Conservation (phyloP, 257 asterid species). For the Primulina huaijiensis region DNA sequence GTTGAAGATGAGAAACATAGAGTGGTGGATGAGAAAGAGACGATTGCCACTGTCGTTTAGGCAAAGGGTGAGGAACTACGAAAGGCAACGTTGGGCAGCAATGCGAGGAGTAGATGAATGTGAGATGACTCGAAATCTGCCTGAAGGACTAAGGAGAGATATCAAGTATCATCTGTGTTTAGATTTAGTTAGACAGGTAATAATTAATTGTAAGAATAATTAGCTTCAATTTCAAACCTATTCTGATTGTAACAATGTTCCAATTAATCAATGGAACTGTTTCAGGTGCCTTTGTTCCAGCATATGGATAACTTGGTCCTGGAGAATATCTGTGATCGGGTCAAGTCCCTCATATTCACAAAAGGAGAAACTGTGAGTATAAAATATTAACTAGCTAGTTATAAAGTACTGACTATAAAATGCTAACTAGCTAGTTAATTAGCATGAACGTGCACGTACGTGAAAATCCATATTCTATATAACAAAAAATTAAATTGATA, state of each 20-base stretch:
- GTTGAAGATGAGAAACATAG: constrained; percentile 88
- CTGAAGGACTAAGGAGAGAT: constrained; percentile 87
- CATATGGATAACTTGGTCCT: constrained; percentile 93
- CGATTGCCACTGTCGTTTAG: constrained; percentile 53
- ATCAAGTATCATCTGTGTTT: constrained; percentile 91
- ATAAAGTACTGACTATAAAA: too few species aligned
- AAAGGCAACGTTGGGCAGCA: constrained; percentile 93
- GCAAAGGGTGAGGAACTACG: constrained; percentile 84
- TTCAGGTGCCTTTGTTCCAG: constrained; percentile 89
- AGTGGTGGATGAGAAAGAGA: constrained; percentile 98
- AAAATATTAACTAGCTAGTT: too few species aligned
- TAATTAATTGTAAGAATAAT: not conserved
- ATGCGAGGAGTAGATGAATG: constrained; percentile 95
- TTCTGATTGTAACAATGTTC: not conserved
- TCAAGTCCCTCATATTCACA: constrained; percentile 83
- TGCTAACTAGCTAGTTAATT: too few species aligned
- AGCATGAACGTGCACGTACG: too few species aligned
- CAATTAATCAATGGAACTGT: not conserved
- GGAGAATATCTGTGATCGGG: constrained; percentile 92
- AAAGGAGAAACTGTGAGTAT: constrained; percentile 84
- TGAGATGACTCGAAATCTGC: constrained; percentile 84
- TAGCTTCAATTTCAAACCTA: not conserved
- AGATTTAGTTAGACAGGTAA: constrained; percentile 87
- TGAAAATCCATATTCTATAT: too few species aligned
- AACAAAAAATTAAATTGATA: too few species aligned